Conservation (phyloP, 352 stramenopile species). For the Phytophthora pini region DNA sequence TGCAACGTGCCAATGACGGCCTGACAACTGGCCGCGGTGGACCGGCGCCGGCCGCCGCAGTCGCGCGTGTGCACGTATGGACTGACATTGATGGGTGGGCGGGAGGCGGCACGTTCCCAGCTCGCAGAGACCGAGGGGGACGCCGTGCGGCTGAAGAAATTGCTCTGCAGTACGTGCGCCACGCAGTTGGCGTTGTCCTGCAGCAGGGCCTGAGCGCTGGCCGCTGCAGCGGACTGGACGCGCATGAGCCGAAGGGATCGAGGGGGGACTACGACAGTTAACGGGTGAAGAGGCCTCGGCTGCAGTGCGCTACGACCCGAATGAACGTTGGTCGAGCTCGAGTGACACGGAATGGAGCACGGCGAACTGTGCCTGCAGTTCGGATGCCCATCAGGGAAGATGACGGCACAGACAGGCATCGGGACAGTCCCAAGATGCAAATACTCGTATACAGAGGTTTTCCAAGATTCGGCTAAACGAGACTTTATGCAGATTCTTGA, state of each 20-base stretch:
- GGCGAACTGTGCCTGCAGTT: constrained; percentile 23
- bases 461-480: background rate
- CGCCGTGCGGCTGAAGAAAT: constrained; percentile 41
- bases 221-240: constrained; percentile 35
- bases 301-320: constrained; percentile 24
- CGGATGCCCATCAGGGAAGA: constrained; percentile 23
- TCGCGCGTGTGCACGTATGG: constrained; percentile 53
- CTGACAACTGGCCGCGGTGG: constrained; percentile 61
- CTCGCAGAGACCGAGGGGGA: constrained; percentile 39
- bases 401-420: constrained; percentile 13
- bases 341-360: constrained; percentile 27
- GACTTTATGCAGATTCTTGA: background rate
- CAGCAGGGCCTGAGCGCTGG: constrained; percentile 30
- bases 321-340: constrained; percentile 22
- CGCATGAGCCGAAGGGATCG: constrained; percentile 17
- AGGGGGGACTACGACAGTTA: constrained; percentile 4
- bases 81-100: constrained; percentile 50
- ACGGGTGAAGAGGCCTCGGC: constrained; percentile 2
- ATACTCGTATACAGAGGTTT: constrained; percentile 2
- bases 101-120: constrained; percentile 45
- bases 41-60: constrained; percentile 50
- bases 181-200: constrained; percentile 47
- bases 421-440: background rate
- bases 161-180: constrained; percentile 39
- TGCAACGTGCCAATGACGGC: constrained; percentile 61